These are phyloP conservation scores for Pseudoneurospora amorphoporcata DNA, from an alignment of 495 filamentous ascomycete genomes.

Conservation along the genomic window DNA sequence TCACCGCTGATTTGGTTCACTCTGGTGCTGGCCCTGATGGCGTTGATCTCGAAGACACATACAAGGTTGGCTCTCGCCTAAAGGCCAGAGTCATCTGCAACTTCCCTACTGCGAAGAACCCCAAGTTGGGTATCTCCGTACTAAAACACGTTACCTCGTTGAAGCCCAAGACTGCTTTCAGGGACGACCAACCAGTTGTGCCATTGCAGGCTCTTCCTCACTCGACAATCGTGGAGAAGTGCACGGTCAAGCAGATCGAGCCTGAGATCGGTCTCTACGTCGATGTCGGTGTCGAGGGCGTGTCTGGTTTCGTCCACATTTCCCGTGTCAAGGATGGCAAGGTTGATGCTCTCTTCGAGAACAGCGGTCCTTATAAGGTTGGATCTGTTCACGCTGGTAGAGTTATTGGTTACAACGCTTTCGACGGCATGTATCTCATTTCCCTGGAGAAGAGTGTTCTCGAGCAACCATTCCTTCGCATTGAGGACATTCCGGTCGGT, in stretches of 20 bases:
- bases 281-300: constrained; percentile 60
- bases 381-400: constrained; percentile 71
- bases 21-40: constrained; percentile 57
- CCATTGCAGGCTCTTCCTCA: constrained; percentile 53
- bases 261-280: constrained; percentile 69
- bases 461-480: constrained; percentile 75
- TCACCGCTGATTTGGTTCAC: constrained; percentile 82
- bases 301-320: constrained; percentile 85
- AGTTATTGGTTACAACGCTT: constrained; percentile 71
- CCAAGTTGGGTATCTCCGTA: constrained; percentile 77
- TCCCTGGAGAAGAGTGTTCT: constrained; percentile 74
- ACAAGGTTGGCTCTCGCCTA: constrained; percentile 69
- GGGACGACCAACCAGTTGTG: constrained; percentile 14
- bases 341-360: constrained; percentile 65
- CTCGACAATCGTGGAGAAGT: constrained; percentile 64
- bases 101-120: constrained; percentile 64
- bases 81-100: constrained; percentile 80
- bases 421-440: constrained; percentile 79
- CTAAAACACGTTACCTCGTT: constrained; percentile 72
- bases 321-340: constrained; percentile 80
- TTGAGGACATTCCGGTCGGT: constrained; percentile 81
- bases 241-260: constrained; percentile 67
- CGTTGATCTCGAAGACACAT: constrained; percentile 59
- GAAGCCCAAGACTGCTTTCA: constrained; percentile 32
- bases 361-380: constrained; percentile 64